These are phyloP conservation scores for Globisporangium barbulae DNA, from an alignment of 352 stramenopile species.

Conservation along the genomic window DNA sequence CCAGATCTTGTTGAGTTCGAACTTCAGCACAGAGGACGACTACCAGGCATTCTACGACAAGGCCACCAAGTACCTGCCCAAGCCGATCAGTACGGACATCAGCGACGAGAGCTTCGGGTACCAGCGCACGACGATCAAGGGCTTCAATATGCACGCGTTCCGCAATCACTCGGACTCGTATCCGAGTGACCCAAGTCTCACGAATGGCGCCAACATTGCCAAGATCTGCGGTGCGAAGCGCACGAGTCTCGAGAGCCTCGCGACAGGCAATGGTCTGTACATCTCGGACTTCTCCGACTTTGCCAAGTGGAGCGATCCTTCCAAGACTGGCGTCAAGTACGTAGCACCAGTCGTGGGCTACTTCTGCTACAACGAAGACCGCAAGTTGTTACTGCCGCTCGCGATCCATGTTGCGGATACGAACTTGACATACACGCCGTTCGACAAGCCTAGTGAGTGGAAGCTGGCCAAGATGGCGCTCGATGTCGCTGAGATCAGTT, in stretches of 20 bases:
- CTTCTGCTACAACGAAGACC: not conserved
- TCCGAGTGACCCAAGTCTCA: constrained; percentile 18
- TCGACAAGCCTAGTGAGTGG: constrained; percentile 22
- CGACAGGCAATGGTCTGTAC: constrained; percentile 25
- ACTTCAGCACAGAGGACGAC: constrained; percentile 17
- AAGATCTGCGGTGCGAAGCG: constrained; percentile 42
- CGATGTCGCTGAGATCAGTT: constrained; percentile 25
- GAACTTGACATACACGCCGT: constrained; percentile 42
- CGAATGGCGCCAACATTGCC: constrained; percentile 26
- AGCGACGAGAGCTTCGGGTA: constrained; percentile 39
- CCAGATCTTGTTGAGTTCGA: not conserved
- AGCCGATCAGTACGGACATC: constrained; percentile 26
- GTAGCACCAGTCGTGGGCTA: constrained; percentile 34
- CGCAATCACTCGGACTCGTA: constrained; percentile 12
- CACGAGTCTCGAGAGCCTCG: not conserved
- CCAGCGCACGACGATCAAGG: constrained; percentile 39
- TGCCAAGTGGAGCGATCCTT: constrained; percentile 27
- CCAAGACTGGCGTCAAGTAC: constrained; percentile 22
- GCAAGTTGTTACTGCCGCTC: constrained; percentile 33
- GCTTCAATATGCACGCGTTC: constrained; percentile 33
- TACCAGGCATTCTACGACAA: constrained; percentile 11
- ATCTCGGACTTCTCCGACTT: constrained; percentile 34
- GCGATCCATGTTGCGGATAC: constrained; percentile 41
- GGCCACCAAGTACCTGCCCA: not conserved
- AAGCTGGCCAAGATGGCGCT: constrained; percentile 43